Conservation (phyloP, 2,329 filamentous ascomycete species). For the Diatrype stigma region DNA sequence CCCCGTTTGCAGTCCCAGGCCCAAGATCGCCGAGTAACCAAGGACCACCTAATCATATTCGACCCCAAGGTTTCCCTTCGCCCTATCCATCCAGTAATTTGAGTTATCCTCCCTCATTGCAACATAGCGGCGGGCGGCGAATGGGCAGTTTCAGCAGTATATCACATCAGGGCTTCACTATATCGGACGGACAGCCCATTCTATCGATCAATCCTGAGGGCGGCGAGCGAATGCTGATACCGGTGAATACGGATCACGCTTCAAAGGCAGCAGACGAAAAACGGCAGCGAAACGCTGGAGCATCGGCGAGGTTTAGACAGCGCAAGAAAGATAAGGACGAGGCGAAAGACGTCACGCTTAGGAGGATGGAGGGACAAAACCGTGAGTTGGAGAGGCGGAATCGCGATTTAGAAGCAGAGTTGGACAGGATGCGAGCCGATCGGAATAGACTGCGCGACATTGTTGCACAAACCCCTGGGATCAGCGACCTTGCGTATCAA, state of each 20-base stretch:
- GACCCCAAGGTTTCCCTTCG: slow-evolving; percentile 12
- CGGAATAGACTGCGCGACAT: slow-evolving; percentile 68
- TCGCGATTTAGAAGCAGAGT: slow-evolving; percentile 55
- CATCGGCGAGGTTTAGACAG: slow-evolving; percentile 76
- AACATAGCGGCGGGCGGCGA: slow-evolving; percentile 19
- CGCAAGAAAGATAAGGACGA: slow-evolving; percentile 79
- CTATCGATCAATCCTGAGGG: slow-evolving; percentile 27
- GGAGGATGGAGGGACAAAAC: slow-evolving; percentile 64
- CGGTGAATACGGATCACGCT: slow-evolving; percentile 75
- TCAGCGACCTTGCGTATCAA: slow-evolving; percentile 47
- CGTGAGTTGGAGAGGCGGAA: slow-evolving; percentile 57
- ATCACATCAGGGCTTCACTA: slow-evolving; percentile 13
- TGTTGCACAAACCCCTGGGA: slow-evolving; percentile 54
- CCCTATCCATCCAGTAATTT: slow-evolving; percentile 11
- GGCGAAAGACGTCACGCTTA: slow-evolving; percentile 65
- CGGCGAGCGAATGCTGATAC: slow-evolving; percentile 51
- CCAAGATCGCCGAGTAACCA: neutral
- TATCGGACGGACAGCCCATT: slow-evolving; percentile 24
- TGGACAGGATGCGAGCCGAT: slow-evolving; percentile 70
- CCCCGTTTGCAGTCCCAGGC: neutral
- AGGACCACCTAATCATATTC: slow-evolving; percentile 5
- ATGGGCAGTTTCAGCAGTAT: slow-evolving; percentile 15
- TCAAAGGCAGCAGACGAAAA: slow-evolving; percentile 84
- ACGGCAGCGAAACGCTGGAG: slow-evolving; percentile 77
- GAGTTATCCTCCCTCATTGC: slow-evolving; percentile 16